These are phyloP conservation scores for Colletotrichum agaves DNA, from an alignment of 2,329 filamentous ascomycete genomes.

Conservation along the genomic window DNA sequence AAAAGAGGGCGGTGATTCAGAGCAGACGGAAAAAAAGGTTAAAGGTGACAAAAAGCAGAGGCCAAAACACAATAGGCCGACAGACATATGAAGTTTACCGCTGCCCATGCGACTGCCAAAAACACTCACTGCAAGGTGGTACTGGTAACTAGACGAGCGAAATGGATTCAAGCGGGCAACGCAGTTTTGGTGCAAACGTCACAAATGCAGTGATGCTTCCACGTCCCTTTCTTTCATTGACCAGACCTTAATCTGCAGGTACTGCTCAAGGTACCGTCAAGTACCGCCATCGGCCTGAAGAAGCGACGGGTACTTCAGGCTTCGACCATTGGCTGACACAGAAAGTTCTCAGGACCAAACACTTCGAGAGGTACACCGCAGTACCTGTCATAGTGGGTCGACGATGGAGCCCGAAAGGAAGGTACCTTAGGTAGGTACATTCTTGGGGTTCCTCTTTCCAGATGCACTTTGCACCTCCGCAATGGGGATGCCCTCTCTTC, in stretches of 20 bases:
- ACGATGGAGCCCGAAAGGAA: slow-evolving; percentile 5
- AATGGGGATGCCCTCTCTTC: not conserved
- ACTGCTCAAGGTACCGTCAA: not conserved
- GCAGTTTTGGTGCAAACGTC: slow-evolving; percentile 37
- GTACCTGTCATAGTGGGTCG: not conserved
- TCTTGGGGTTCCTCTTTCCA: not conserved
- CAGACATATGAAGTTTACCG: slow-evolving; percentile 13
- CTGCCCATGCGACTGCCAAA: not conserved
- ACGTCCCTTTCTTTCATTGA: not conserved
- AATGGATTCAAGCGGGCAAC: slow-evolving; percentile 23
- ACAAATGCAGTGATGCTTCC: slow-evolving; percentile 15
- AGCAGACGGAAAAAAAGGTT: not conserved
- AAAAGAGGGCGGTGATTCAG: not conserved
- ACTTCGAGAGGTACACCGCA: not conserved
- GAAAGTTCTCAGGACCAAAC: not conserved
- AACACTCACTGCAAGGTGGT: not conserved
- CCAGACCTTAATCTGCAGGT: not conserved
- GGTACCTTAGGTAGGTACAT: not conserved
- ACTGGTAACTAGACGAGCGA: not conserved
- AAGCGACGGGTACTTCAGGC: not conserved
- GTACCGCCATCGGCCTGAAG: slow-evolving; percentile 13
- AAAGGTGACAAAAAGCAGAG: not conserved
- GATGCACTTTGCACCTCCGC: not conserved
- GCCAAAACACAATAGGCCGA: not conserved
- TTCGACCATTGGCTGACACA: not conserved